These are phyloP conservation scores for Huntiella bhutanensis DNA, from an alignment of 2,329 filamentous ascomycete genomes.

Conservation along the genomic window DNA sequence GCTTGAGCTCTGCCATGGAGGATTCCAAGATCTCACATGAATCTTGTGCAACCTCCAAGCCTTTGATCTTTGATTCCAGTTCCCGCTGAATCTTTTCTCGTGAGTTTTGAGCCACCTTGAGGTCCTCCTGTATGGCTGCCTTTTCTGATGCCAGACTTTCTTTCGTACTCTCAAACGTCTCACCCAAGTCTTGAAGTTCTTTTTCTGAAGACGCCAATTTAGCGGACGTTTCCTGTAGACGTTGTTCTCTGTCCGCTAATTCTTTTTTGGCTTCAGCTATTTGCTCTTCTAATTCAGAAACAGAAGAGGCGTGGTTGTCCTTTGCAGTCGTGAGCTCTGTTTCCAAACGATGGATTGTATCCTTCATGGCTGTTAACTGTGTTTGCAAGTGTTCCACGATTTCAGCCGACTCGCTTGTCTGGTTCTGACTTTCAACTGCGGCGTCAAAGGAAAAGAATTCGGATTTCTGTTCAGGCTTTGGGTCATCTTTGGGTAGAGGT, in stretches of 20 bases:
- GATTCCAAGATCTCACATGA: conserved; percentile 3
- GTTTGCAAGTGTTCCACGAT: neutral
- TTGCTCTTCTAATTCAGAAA: neutral
- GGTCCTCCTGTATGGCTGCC: neutral
- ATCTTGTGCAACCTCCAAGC: conserved; percentile 17
- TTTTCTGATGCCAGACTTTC: neutral
- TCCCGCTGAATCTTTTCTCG: conserved; percentile 23
- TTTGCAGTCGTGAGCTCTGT: neutral
- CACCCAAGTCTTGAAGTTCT: too few relatives aligned
- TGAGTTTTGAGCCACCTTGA: conserved; percentile 1
- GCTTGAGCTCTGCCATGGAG: conserved; percentile 16
- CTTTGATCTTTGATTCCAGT: conserved; percentile 21
- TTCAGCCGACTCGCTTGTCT: neutral
- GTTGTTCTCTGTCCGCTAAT: neutral
- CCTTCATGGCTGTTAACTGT: neutral
- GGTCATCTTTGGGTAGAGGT: conserved; percentile 14
- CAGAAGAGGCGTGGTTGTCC: neutral
- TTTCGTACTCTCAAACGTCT: neutral
- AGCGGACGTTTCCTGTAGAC: neutral
- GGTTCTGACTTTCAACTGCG: conserved; percentile 48
- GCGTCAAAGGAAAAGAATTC: conserved; percentile 88
- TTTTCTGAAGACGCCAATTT: neutral
- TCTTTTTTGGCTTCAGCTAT: neutral
- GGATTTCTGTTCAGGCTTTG: conserved; percentile 17
- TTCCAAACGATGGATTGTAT: neutral